Evolutionary conservation across 306 rosid genomes (phyloP).

Genomic region (Begonia masoniana): DNA sequence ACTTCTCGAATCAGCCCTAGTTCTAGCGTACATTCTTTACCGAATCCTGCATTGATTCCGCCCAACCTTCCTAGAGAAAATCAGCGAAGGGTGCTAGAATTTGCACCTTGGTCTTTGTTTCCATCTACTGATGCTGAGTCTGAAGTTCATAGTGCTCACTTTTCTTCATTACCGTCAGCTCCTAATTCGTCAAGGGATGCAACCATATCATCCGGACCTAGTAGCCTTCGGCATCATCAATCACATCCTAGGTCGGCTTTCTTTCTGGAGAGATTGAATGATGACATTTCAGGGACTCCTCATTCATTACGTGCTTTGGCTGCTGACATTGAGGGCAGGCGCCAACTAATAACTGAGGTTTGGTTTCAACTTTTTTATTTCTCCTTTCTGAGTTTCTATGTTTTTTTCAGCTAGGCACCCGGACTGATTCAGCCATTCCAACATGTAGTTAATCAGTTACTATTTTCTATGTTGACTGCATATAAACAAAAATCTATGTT

Average conservation of each 20-base stretch:
- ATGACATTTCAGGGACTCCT: conserved; percentile 36
- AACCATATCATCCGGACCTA: conserved; percentile 15
- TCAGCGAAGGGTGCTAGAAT: conserved; percentile 49
- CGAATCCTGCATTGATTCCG: conserved; percentile 43
- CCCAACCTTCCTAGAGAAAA: conserved; percentile 32
- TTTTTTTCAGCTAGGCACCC: not conserved
- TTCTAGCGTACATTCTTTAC: conserved; percentile 29
- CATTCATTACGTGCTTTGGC: conserved; percentile 49
- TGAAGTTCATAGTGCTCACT: conserved; percentile 36
- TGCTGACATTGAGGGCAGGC: conserved; percentile 72
- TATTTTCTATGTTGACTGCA: too few species aligned
- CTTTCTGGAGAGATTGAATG: conserved; percentile 48
- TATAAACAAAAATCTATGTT: too few species aligned
- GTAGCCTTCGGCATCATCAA: conserved; percentile 34
- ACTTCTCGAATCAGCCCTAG: conserved; percentile 42
- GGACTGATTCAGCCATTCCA: too few species aligned
- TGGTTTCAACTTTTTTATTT: conserved; percentile 11
- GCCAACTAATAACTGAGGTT: conserved; percentile 75
- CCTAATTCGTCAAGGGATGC: conserved; percentile 39
- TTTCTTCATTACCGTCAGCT: conserved; percentile 37
- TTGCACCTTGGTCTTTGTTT: conserved; percentile 62
- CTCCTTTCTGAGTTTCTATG: conserved; percentile 4
- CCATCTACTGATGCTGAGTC: conserved; percentile 44
- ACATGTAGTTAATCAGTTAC: too few species aligned
- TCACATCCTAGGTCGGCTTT: conserved; percentile 40